Conservation (phyloP, 208 protist species). For the Wallacemonas collosoma region DNA sequence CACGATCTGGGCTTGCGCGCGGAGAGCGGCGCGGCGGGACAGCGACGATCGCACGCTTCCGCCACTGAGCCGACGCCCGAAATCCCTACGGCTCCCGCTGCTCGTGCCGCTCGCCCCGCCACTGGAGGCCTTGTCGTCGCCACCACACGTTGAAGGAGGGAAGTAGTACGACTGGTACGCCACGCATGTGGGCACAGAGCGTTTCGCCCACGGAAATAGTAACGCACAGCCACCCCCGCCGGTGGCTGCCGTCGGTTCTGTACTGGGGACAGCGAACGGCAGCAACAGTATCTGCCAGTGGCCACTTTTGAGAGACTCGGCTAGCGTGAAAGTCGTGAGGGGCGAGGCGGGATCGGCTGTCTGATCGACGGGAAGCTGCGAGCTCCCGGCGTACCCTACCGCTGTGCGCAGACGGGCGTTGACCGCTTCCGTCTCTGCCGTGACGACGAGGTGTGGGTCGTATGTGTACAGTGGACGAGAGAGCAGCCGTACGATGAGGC, state of each 20-base stretch:
- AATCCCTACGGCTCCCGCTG: background rate
- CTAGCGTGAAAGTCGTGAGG: constrained; percentile 11
- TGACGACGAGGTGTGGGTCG: constrained; percentile 33
- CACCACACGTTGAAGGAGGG: constrained; percentile 8
- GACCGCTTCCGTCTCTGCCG: constrained; percentile 36
- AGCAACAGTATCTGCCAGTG: constrained; percentile 8
- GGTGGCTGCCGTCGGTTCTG: constrained; percentile 6
- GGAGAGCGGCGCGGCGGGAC: background rate
- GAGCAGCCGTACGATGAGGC: constrained; percentile 22
- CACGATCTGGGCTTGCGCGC: constrained; percentile 13
- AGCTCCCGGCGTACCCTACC: too few species aligned
- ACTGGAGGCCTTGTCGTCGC: constrained; percentile 6
- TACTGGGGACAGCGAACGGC: background rate
- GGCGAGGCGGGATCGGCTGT: constrained; percentile 2
- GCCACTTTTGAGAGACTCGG: background rate
- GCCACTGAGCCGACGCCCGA: background rate
- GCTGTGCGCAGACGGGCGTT: constrained; percentile 18
- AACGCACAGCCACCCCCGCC: background rate
- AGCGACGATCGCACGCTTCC: background rate
- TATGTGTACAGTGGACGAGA: constrained; percentile 47
- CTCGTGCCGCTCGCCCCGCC: background rate
- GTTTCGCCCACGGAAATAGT: too few species aligned
- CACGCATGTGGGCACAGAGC: background rate
- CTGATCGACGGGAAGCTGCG: too few species aligned
- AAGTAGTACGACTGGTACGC: constrained; percentile 36